These are phyloP conservation scores for Ophiostoma novo-ulmi DNA, from an alignment of 2,329 filamentous ascomycete species.

Conservation along the genomic window DNA sequence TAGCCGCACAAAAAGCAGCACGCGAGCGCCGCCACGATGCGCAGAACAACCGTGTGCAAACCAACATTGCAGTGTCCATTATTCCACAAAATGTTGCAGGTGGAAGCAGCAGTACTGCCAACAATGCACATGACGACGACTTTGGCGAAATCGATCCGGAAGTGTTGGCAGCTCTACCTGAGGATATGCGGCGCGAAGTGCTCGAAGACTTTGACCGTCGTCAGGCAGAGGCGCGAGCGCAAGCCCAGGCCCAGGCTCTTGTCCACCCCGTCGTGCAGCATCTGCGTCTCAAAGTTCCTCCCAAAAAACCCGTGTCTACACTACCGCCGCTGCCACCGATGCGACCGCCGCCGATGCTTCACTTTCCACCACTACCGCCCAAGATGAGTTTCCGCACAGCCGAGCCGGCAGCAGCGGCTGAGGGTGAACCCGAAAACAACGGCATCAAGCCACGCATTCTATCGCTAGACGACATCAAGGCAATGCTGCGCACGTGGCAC, in stretches of 20 bases:
- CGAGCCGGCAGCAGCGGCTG: slow-evolving; percentile 31
- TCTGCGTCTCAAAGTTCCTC: slow-evolving; percentile 45
- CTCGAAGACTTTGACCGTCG: slow-evolving; percentile 64
- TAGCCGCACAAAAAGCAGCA: slow-evolving; percentile 17
- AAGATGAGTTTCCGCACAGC: slow-evolving; percentile 45
- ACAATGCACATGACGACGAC: slow-evolving; percentile 28
- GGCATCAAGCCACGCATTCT: neutral
- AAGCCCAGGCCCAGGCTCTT: slow-evolving; percentile 13
- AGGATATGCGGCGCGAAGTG: slow-evolving; percentile 47
- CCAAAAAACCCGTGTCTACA: slow-evolving; percentile 19
- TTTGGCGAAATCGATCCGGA: slow-evolving; percentile 9
- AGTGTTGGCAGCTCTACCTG: slow-evolving; percentile 11
- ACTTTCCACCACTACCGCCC: slow-evolving; percentile 44
- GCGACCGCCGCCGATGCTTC: slow-evolving; percentile 37
- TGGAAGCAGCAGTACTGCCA: neutral
- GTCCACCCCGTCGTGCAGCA: slow-evolving; percentile 36
- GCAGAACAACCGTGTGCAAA: slow-evolving; percentile 62
- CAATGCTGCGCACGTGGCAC: slow-evolving; percentile 73
- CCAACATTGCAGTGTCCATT: slow-evolving; percentile 54
- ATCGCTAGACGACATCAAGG: slow-evolving; percentile 58
- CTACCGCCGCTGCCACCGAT: slow-evolving; percentile 28
- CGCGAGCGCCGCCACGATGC: slow-evolving; percentile 50
- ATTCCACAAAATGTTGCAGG: neutral
- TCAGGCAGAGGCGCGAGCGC: neutral
- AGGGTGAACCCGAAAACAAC: neutral